These are phyloP conservation scores for Metarhizium guizhouense DNA, from an alignment of 2,329 filamentous ascomycete genomes.

Conservation along the genomic window DNA sequence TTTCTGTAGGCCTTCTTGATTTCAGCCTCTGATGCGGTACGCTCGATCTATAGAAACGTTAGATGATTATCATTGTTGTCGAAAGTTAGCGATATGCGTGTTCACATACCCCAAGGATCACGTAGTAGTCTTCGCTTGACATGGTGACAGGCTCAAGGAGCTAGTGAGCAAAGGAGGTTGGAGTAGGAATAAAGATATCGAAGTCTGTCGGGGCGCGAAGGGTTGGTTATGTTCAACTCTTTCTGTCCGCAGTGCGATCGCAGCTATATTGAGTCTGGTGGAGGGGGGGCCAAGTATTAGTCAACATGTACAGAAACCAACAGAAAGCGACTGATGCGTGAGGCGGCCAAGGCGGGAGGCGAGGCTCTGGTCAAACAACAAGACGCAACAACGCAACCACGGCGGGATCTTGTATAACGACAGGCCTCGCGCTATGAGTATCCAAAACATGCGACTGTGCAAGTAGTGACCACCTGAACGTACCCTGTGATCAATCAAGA, in stretches of 20 bases:
- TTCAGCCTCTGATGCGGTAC: slow-evolving; percentile 73
- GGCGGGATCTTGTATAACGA: neutral
- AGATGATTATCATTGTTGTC: slow-evolving; percentile 7
- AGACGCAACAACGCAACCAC: neutral
- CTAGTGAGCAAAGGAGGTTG: neutral
- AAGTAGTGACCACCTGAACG: neutral
- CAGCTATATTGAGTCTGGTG: neutral
- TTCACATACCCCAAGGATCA: slow-evolving; percentile 61
- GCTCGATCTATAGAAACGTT: slow-evolving; percentile 51
- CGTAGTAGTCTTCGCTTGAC: slow-evolving; percentile 76
- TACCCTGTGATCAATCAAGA: neutral
- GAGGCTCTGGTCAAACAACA: neutral
- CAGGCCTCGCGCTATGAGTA: neutral
- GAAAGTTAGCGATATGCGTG: neutral
- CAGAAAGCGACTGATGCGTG: neutral
- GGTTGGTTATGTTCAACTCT: neutral
- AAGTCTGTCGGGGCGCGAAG: slow-evolving; percentile 2
- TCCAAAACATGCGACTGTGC: neutral
- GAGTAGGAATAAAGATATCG: neutral
- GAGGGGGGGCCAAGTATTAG: neutral
- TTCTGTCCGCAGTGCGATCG: neutral
- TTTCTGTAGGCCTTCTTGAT: slow-evolving; percentile 88
- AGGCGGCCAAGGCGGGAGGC: neutral
- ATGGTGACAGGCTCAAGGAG: slow-evolving; percentile 36
- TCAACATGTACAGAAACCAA: neutral